Conservation (phyloP, 2,329 filamentous ascomycete genomes). For the Colletotrichum orchidophilum region DNA sequence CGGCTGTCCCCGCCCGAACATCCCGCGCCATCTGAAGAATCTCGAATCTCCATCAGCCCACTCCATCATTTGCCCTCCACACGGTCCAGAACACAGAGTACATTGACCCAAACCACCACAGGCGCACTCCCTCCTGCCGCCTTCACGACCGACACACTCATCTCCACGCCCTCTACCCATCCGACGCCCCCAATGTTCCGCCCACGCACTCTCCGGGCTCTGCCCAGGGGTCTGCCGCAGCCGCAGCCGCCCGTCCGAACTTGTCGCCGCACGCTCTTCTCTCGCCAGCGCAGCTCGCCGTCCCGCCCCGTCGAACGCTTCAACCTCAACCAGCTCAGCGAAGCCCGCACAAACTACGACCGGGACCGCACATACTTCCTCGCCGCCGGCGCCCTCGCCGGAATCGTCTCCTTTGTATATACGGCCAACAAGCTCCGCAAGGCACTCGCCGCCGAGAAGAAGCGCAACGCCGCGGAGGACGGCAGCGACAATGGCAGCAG, state of each 20-base stretch:
- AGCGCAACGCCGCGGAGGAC: constrained; percentile 35
- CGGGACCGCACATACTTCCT: constrained; percentile 62
- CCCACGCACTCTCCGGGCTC: constrained; percentile 38
- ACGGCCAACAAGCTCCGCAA: constrained; percentile 62
- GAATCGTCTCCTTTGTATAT: constrained; percentile 60
- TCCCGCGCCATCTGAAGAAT: constrained; percentile 27
- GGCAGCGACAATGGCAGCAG: neutral
- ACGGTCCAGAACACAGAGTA: neutral
- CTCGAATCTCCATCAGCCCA: constrained; percentile 22
- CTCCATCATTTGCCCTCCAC: neutral
- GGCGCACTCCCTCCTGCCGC: neutral
- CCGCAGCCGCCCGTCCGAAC: constrained; percentile 27
- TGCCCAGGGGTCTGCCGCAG: constrained; percentile 35
- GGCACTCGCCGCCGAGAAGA: constrained; percentile 47
- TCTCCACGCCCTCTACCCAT: neutral
- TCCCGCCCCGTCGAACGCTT: constrained; percentile 56
- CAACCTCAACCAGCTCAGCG: constrained; percentile 59
- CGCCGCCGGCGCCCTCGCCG: constrained; percentile 58
- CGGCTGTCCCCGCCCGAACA: constrained; percentile 27
- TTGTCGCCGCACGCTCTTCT: constrained; percentile 47
- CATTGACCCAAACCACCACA: neutral
- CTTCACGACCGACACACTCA: neutral
- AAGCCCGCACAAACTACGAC: constrained; percentile 59
- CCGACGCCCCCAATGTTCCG: constrained; percentile 40
- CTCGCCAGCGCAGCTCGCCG: constrained; percentile 36